Base-by-base conservation (phyloP, 495 filamentous ascomycete genomes). In the Penicillium canescens region DNA sequence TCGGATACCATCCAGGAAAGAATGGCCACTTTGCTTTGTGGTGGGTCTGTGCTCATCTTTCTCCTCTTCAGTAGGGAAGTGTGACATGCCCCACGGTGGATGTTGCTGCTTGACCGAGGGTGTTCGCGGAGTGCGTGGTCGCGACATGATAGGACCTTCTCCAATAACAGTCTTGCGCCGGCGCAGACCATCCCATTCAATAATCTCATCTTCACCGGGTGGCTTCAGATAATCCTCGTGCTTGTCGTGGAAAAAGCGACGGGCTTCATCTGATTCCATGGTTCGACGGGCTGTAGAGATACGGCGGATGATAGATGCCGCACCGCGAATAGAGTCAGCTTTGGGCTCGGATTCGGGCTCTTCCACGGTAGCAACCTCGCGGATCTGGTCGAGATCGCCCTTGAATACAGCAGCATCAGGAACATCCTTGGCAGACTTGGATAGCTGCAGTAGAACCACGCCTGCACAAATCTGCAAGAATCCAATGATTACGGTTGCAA, bases 381-480 rank as follows among this genome's bases (percentile, higher is more conserved):
- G 90, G 35, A 98, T 86, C 73, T 98, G 94, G 62, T 98, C 89
- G 43, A 98, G 78, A 61, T 97, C 92, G 43, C 93, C 95, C 41
- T 87, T 84, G 74, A 98, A 96, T 24, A 98, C 86, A 38, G 92
- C 92, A 0, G 92, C 78, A 63, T 98, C 94, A 11, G 94, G 94
- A 0, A 98, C 92, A 56, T 98, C 91, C 65, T 98, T 98, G 56
- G 94, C 88, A 5, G 92, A 96, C 65, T 98, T 98, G 45, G 94
- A 96, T n/a, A 98, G 80, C 62, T 98, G 94, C 5, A 98, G 76
- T 5, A 98, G 73, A n/a, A 98, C 85, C n/a, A 98, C 95, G 41
- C 94, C 94, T 10, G 90, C 75, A 71, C 94, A 98, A 47, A 98
- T 98, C 55, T 90, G 87, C 39, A 98, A 74, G 75, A 98, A 98